Evolutionary conservation across 2,329 filamentous ascomycete species (phyloP).

Genomic region (Teratosphaeria destructans): DNA sequence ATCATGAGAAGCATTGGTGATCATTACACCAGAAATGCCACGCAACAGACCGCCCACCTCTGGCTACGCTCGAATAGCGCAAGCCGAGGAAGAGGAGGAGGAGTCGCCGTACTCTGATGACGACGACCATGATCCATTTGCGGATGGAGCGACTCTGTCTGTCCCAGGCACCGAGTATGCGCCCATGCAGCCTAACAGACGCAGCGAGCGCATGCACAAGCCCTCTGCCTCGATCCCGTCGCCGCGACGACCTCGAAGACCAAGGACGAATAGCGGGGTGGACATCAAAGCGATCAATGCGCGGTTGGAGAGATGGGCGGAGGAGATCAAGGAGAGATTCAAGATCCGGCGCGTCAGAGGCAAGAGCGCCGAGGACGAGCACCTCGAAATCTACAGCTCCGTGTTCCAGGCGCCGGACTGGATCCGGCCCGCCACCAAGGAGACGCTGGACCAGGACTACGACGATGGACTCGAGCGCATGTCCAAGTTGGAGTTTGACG

Average conservation of each 20-base stretch:
- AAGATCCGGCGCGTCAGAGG: slow-evolving; percentile 72
- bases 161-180: slow-evolving; percentile 29
- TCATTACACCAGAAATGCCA: background rate
- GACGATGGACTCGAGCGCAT: slow-evolving; percentile 46
- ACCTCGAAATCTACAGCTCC: slow-evolving; percentile 90
- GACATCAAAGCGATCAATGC: slow-evolving; percentile 98
- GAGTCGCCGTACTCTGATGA: slow-evolving; percentile 28
- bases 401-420: slow-evolving; percentile 92
- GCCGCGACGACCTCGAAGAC: slow-evolving; percentile 34
- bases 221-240: slow-evolving; percentile 22
- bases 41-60: slow-evolving; percentile 33
- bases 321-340: slow-evolving; percentile 95
- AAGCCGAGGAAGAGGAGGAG: slow-evolving; percentile 39
- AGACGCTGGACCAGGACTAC: slow-evolving; percentile 53
- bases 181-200: slow-evolving; percentile 36
- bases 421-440: slow-evolving; percentile 65
- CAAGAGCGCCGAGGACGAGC: slow-evolving; percentile 66
- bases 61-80: slow-evolving; percentile 43
- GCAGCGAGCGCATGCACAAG: slow-evolving; percentile 34
- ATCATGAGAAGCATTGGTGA: background rate
- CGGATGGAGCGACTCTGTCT: slow-evolving; percentile 24
- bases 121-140: slow-evolving; percentile 26
- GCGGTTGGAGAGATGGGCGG: slow-evolving; percentile 87
- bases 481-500: slow-evolving; percentile 73
- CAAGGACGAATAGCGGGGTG: slow-evolving; percentile 70